Conservation (phyloP, 768 basidiomycete species). For the Pholiota molesta region DNA sequence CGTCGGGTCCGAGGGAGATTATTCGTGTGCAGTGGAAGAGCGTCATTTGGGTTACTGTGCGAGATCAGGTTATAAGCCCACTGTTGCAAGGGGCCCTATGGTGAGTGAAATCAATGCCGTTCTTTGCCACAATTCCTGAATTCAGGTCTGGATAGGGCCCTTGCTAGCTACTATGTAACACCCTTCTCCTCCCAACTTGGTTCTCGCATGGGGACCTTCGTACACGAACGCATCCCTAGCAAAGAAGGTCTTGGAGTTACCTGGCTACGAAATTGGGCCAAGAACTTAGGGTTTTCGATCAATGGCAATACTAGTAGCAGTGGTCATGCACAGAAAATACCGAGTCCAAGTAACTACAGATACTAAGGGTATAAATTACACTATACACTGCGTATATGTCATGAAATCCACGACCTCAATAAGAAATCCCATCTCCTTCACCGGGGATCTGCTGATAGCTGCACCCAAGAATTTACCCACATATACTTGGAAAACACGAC, state of each 20-base stretch:
- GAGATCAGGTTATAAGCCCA: conserved; percentile 72
- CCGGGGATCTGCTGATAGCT: conserved; percentile 21
- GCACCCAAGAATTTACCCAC: conserved; percentile 89
- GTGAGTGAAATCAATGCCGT: conserved; percentile 38
- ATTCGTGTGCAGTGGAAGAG: conserved; percentile 57
- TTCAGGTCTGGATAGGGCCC: conserved; percentile 36
- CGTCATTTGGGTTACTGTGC: conserved; percentile 62
- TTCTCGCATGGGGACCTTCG: conserved; percentile 32
- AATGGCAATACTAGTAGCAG: conserved; percentile 5
- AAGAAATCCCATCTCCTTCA: neutral
- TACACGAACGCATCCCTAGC: conserved; percentile 28
- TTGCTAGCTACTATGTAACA: conserved; percentile 47
- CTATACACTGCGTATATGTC: neutral
- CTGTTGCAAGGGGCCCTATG: conserved; percentile 68
- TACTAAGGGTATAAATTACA: conserved; percentile 3
- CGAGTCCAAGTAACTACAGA: conserved; percentile 2
- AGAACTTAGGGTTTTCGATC: conserved; percentile 28
- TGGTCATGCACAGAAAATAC: neutral
- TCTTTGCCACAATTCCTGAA: neutral
- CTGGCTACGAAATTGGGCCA: conserved; percentile 43
- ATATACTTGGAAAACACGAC: conserved; percentile 82
- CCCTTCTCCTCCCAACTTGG: conserved; percentile 42
- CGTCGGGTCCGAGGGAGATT: conserved; percentile 29
- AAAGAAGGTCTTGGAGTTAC: conserved; percentile 43
- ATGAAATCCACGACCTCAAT: conserved; percentile 26